These are phyloP conservation scores for Fusarium siculi DNA, from an alignment of 2,329 filamentous ascomycete species.

Conservation along the genomic window DNA sequence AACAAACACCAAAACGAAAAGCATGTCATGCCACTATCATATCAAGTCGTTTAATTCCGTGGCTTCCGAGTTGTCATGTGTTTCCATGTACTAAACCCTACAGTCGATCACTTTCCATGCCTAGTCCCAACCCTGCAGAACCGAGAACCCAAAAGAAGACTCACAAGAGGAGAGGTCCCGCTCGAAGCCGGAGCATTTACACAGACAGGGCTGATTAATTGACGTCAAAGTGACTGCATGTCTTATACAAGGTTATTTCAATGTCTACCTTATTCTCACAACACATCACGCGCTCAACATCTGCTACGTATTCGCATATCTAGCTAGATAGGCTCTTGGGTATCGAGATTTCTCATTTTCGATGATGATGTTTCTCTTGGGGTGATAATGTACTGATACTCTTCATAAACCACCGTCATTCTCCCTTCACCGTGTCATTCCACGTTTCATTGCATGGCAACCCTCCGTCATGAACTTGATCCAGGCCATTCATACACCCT, in stretches of 20 bases:
- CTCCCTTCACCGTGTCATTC: slow-evolving; percentile 17
- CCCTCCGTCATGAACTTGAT: slow-evolving; percentile 22
- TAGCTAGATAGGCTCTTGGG: background rate
- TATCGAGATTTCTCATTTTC: background rate
- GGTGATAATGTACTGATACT: background rate
- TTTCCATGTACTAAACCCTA: slow-evolving; percentile 24
- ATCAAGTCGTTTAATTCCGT: slow-evolving; percentile 4
- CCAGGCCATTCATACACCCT: slow-evolving; percentile 4
- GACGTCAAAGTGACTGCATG: slow-evolving; percentile 41
- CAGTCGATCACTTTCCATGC: slow-evolving; percentile 15
- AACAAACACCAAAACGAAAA: background rate
- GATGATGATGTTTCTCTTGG: background rate
- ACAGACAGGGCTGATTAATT: slow-evolving; percentile 2
- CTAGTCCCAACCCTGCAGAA: background rate
- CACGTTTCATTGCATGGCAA: slow-evolving; percentile 28
- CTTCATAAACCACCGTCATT: slow-evolving; percentile 11
- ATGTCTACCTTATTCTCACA: slow-evolving; percentile 1
- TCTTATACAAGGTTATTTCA: slow-evolving; percentile 5
- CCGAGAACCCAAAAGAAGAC: slow-evolving; percentile 2
- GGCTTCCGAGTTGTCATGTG: slow-evolving; percentile 29
- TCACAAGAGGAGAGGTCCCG: background rate
- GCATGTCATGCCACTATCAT: slow-evolving; percentile 24
- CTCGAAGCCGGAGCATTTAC: slow-evolving; percentile 4
- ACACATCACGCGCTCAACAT: background rate
- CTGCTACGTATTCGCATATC: background rate